phyloP scores from a whole-genome alignment of 495 filamentous ascomycete genomes.

The Clavariopsis aquatica region DNA sequence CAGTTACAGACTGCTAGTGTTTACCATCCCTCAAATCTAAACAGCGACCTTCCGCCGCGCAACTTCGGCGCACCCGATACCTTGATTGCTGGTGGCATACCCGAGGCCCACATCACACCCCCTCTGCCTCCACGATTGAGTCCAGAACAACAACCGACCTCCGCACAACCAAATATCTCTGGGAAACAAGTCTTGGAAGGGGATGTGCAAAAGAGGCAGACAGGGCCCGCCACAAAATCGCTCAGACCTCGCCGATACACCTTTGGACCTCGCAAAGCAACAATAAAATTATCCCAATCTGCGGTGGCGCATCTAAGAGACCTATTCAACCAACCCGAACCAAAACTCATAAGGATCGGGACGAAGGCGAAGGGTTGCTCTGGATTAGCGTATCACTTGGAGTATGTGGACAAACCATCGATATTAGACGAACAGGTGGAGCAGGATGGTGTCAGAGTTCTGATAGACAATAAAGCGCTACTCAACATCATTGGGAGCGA shows the following conservation, averaged over 20 bases:
- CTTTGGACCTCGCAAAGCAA: slow-evolving; percentile 83
- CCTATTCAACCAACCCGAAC: slow-evolving; percentile 76
- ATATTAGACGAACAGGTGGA: slow-evolving; percentile 90
- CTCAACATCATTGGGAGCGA: slow-evolving; percentile 98
- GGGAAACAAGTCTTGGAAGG: slow-evolving; percentile 56
- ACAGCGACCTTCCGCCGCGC: slow-evolving; percentile 65
- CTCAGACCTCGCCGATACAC: slow-evolving; percentile 58
- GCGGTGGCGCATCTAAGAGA: slow-evolving; percentile 74
- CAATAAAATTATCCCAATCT: slow-evolving; percentile 77
- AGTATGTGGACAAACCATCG: slow-evolving; percentile 89
- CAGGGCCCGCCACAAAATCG: slow-evolving; percentile 43
- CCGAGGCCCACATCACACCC: slow-evolving; percentile 57
- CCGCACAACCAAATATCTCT: slow-evolving; percentile 25
- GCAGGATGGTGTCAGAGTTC: slow-evolving; percentile 92
- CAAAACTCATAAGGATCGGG: slow-evolving; percentile 89
- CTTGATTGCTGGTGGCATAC: slow-evolving; percentile 60
- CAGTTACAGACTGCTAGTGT: slow-evolving; percentile 72
- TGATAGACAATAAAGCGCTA: slow-evolving; percentile 94
- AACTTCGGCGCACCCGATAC: slow-evolving; percentile 66
- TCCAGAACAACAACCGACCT: slow-evolving; percentile 35
- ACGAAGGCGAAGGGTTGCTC: slow-evolving; percentile 96
- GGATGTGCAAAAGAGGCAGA: slow-evolving; percentile 65
- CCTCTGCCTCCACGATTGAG: slow-evolving; percentile 51
- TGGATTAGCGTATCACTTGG: slow-evolving; percentile 89
- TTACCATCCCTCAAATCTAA: slow-evolving; percentile 73